Conservation (phyloP, 345 rosid species). For the Microcos paniculata region DNA sequence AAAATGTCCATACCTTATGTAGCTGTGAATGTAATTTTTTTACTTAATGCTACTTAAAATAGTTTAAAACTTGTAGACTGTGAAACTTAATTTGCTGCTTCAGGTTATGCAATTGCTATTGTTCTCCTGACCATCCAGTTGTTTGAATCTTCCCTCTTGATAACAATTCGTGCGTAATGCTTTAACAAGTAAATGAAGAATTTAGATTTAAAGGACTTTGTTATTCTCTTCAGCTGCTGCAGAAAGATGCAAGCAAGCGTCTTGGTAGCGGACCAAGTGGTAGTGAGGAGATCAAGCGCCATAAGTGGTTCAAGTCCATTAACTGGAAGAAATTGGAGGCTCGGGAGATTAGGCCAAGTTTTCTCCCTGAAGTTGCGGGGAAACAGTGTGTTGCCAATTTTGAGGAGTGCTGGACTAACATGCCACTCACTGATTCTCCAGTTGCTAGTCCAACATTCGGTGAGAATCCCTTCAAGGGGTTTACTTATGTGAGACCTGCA, state of each 20-base stretch:
- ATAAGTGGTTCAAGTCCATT: conserved; percentile 50
- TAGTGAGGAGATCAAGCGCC: conserved; percentile 44
- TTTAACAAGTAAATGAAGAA: background rate
- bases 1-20: background rate
- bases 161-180: background rate
- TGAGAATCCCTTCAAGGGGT: conserved; percentile 44
- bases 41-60: background rate
- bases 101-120: background rate
- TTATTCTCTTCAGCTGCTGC: conserved; percentile 38
- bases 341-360: conserved; percentile 47
- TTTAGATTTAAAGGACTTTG: background rate
- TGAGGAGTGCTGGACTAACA: conserved; percentile 50
- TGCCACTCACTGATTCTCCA: conserved; percentile 50
- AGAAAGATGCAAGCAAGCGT: conserved; percentile 44
- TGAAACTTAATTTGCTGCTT: background rate
- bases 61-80: background rate
- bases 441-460: conserved; percentile 47
- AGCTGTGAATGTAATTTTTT: background rate
- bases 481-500: conserved; percentile 43
- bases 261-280: conserved; percentile 45
- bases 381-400: conserved; percentile 51
- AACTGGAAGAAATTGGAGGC: conserved; percentile 54
- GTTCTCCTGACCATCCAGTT: background rate
- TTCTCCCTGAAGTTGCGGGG: conserved; percentile 52
- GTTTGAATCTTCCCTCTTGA: background rate